These are phyloP conservation scores for Catharanthus roseus DNA, from an alignment of 257 asterid genomes.

Conservation along the genomic window DNA sequence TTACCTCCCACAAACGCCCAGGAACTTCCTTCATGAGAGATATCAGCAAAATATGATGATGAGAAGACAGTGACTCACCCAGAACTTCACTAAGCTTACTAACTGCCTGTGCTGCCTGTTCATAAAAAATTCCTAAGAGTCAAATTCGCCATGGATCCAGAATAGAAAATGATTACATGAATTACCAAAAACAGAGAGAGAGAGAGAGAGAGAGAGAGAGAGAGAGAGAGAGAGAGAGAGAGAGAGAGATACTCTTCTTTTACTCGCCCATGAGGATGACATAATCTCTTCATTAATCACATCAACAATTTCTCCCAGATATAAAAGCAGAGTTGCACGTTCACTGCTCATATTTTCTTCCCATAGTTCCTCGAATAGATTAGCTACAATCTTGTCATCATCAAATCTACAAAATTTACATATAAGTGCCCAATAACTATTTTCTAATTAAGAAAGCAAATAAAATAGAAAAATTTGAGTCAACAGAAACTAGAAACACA, in stretches of 20 bases:
- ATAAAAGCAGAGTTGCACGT: slow-evolving; percentile 73
- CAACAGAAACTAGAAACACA: neutral
- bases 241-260: slow-evolving; percentile 59
- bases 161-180: neutral
- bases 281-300: slow-evolving; percentile 65
- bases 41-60: slow-evolving; percentile 59
- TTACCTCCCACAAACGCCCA: slow-evolving; percentile 98
- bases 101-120: slow-evolving; percentile 85
- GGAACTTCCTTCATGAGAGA: slow-evolving; percentile 90
- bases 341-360: slow-evolving; percentile 96
- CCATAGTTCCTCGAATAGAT: slow-evolving; percentile 88
- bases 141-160: neutral
- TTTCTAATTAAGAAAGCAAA: neutral
- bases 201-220: neutral
- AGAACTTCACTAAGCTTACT: slow-evolving; percentile 83
- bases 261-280: slow-evolving; percentile 94
- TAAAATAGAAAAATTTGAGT: neutral
- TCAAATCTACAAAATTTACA: slow-evolving; percentile 63
- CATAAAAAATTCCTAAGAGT: slow-evolving; percentile 3
- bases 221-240: neutral
- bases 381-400: slow-evolving; percentile 79
- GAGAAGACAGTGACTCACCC: slow-evolving; percentile 71
- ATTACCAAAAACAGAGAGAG: neutral
- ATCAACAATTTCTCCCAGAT: slow-evolving; percentile 76
- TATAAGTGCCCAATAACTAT: neutral